Evolutionary conservation across 805 yeast genomes (phyloP).

Genomic region (Schwanniomyces vanrijiae): DNA sequence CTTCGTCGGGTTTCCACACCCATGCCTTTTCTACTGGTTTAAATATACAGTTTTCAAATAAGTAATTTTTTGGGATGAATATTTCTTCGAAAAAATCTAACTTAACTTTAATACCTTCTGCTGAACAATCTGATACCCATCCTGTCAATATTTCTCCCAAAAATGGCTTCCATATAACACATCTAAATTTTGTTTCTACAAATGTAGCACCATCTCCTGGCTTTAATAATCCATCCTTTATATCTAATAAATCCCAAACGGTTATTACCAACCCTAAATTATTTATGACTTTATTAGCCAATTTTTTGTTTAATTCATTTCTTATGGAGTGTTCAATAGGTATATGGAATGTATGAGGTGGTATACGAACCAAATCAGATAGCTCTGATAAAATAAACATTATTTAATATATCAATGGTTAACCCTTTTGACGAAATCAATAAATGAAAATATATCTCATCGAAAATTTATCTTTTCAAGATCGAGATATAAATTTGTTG

Average conservation of each 20-base stretch:
- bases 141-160: constrained; percentile 92
- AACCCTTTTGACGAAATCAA: background rate
- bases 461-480: background rate
- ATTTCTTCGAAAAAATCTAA: constrained; percentile 91
- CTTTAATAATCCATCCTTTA: constrained; percentile 83
- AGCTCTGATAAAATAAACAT: constrained; percentile 87
- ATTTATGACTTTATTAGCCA: constrained; percentile 80
- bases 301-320: constrained; percentile 80
- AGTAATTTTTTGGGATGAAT: constrained; percentile 77
- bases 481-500: background rate
- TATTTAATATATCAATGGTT: background rate
- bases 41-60: constrained; percentile 76
- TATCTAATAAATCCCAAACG: constrained; percentile 78
- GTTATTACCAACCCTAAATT: constrained; percentile 83
- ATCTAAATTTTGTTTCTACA: constrained; percentile 70
- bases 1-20: constrained; percentile 87
- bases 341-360: constrained; percentile 78
- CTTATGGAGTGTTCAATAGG: constrained; percentile 72
- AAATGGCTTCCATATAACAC: constrained; percentile 88
- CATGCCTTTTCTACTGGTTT: constrained; percentile 83
- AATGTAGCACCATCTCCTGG: constrained; percentile 95
- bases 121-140: constrained; percentile 85
- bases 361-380: constrained; percentile 82
- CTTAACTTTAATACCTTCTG: constrained; percentile 82
- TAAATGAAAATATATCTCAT: background rate